phyloP scores from a whole-genome alignment of 1,284 basidiomycete species.

The Waitea zeae region DNA sequence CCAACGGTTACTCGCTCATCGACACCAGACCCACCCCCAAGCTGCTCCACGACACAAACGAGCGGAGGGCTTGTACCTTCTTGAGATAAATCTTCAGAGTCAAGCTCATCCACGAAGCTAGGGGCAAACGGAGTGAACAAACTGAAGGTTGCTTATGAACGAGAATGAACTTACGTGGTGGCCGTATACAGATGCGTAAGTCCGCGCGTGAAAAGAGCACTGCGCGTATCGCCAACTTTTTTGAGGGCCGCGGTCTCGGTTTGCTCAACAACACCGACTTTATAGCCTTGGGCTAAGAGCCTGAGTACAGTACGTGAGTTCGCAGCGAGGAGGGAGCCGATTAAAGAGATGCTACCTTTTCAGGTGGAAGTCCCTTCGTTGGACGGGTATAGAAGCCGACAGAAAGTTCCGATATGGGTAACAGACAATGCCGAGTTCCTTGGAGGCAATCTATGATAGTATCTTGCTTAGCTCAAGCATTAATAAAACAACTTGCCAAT shows the following conservation, averaged over 20 bases:
- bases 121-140: conserved; percentile 4
- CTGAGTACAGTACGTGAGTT: no score
- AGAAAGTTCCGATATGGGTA: conserved; percentile 69
- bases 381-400: conserved; percentile 70
- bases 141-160: conserved; percentile 1
- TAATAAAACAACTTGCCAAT: conserved; percentile 19
- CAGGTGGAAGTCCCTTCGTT: conserved; percentile 72
- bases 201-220: conserved; percentile 68
- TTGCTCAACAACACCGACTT: conserved; percentile 87
- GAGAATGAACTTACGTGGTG: conserved; percentile 50
- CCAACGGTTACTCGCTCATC: conserved; percentile 52
- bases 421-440: conserved; percentile 70
- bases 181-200: conserved; percentile 78
- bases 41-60: conserved; percentile 59
- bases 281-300: conserved; percentile 72
- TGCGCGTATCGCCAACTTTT: conserved; percentile 73
- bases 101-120: conserved; percentile 61
- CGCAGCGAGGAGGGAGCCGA: no score
- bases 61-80: conserved; percentile 23
- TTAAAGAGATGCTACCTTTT: conserved; percentile 36
- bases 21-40: conserved; percentile 26
- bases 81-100: conserved; percentile 49
- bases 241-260: conserved; percentile 92
- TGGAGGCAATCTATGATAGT: conserved; percentile 65
- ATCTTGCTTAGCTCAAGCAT: conserved; percentile 16